Evolutionary conservation across 2,329 filamentous ascomycete genomes (phyloP), one percentile per base, ranked within the genome.

Genomic region (Alternaria triticimaculans): DNA sequence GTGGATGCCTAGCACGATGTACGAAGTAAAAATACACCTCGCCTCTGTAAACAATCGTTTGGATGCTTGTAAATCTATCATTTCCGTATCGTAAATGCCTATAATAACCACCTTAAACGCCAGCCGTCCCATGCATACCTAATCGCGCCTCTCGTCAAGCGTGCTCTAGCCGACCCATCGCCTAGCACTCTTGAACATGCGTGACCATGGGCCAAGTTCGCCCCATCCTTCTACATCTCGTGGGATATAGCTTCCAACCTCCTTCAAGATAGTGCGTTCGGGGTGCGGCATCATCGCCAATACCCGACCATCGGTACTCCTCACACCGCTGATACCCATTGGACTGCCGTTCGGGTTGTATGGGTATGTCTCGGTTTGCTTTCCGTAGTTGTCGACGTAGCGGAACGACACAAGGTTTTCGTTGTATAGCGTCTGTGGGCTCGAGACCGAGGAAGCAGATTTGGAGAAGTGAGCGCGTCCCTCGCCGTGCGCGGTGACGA

Each of bases 201-300:
- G 87, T 67, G 91, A 85, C 94, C 94, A 97, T 20, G 94, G 93
- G 1, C 93, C 92, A 77, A 90, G 91, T 70, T 94, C 90, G 26
- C 92, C 92, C 91, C 92, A 94, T 65, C 89, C 84, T 70, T 87
- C 86, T 33, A 76, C 80, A 73, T 82, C 87, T 63, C 88, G 84
- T 8, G 93, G 91, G 65, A 91, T 83, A 79, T 90, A 97, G 79
- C 92, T 95, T 51, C 86, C 89, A 64, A 94, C 90, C 62, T 93
- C 92, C 61, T 88, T 89, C 83, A 96, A 83, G 62, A 97, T 89
- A 15, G 92, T 96, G n/a, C 94, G 88, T 83, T 97, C 94, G 1
- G 94, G 94, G 80, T 97, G 94, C 65, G 94, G 94, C 94, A 97
- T 97, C 83, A 97, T 88, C 7, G 93, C 93, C 70, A 97, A 80